These are phyloP conservation scores for Astrothelium macrocarpum DNA, from an alignment of 495 filamentous ascomycete species.

Conservation along the genomic window DNA sequence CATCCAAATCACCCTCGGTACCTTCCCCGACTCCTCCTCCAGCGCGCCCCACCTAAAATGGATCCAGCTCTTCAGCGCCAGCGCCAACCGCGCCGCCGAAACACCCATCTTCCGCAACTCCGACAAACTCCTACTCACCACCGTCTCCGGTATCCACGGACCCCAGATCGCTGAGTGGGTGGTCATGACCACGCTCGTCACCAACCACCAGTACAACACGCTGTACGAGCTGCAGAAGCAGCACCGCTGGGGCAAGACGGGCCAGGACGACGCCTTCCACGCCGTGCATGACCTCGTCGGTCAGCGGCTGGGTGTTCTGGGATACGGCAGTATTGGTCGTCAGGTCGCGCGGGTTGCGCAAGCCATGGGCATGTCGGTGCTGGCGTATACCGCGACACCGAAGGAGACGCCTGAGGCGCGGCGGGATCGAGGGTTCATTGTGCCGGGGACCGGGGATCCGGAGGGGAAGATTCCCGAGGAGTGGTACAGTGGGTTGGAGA, in stretches of 20 bases:
- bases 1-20: slow-evolving; percentile 49
- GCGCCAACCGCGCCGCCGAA: slow-evolving; percentile 56
- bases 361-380: slow-evolving; percentile 69
- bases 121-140: slow-evolving; percentile 56
- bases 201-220: slow-evolving; percentile 43
- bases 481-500: slow-evolving; percentile 63
- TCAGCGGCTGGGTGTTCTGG: slow-evolving; percentile 61
- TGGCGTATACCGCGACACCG: slow-evolving; percentile 68
- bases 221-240: slow-evolving; percentile 44
- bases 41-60: slow-evolving; percentile 52
- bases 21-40: slow-evolving; percentile 41
- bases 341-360: slow-evolving; percentile 60
- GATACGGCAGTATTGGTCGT: slow-evolving; percentile 76
- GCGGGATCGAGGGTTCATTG: slow-evolving; percentile 55
- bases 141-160: slow-evolving; percentile 67
- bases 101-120: slow-evolving; percentile 56
- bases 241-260: slow-evolving; percentile 40
- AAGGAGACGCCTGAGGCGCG: slow-evolving; percentile 46
- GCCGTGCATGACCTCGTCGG: slow-evolving; percentile 43
- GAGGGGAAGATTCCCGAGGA: slow-evolving; percentile 59
- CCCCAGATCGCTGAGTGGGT: slow-evolving; percentile 83
- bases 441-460: slow-evolving; percentile 66
- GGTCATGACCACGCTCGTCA: slow-evolving; percentile 47
- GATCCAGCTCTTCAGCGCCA: slow-evolving; percentile 68
- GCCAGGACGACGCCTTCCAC: slow-evolving; percentile 23